Evolutionary conservation across 768 basidiomycete genomes (phyloP).

Genomic region (Trichaptum fuscoviolaceum): DNA sequence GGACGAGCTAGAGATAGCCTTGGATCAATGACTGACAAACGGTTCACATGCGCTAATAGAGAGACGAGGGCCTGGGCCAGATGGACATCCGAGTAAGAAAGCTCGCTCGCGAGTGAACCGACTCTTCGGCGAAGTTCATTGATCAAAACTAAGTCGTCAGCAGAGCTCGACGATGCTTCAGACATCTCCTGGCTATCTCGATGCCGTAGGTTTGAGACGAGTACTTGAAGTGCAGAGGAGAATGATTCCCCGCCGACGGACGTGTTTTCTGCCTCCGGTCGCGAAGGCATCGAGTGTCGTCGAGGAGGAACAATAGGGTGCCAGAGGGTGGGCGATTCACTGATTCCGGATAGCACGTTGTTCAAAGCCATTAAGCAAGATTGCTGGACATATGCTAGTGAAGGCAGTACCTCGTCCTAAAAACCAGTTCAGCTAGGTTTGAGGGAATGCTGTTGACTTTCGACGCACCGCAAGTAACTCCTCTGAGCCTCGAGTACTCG

Average conservation of each 20-base stretch:
- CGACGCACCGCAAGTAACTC: background rate
- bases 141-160: slow-evolving; percentile 48
- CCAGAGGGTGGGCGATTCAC: slow-evolving; percentile 37
- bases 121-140: slow-evolving; percentile 56
- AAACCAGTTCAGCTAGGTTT: background rate
- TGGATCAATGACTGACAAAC: slow-evolving; percentile 38
- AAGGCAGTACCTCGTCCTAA: slow-evolving; percentile 50
- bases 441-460: background rate
- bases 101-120: slow-evolving; percentile 37
- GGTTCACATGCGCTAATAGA: slow-evolving; percentile 62
- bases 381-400: slow-evolving; percentile 66
- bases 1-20: slow-evolving; percentile 13
- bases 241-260: slow-evolving; percentile 25
- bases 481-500: background rate
- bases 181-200: slow-evolving; percentile 43
- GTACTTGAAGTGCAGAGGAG: slow-evolving; percentile 49
- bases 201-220: slow-evolving; percentile 57
- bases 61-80: slow-evolving; percentile 67
- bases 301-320: slow-evolving; percentile 54
- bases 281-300: slow-evolving; percentile 54
- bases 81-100: slow-evolving; percentile 46
- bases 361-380: slow-evolving; percentile 73
- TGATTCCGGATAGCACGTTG: slow-evolving; percentile 47
- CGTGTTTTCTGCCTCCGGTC: slow-evolving; percentile 24
- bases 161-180: slow-evolving; percentile 30